Conservation (phyloP, 208 protist genomes). For the Trypanosoma melophagium region DNA sequence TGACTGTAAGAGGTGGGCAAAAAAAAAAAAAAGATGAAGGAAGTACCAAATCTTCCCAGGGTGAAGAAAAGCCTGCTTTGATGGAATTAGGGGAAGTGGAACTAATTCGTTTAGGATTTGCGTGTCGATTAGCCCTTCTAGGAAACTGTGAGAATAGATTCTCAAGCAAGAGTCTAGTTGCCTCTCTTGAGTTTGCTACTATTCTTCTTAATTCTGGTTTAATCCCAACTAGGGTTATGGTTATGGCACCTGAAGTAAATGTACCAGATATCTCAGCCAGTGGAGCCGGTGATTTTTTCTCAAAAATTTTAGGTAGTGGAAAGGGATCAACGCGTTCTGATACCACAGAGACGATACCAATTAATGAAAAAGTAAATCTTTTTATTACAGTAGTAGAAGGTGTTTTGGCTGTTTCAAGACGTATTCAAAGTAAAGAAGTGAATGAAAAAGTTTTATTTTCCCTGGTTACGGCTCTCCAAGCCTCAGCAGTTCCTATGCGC, state of each 20-base stretch:
- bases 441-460: conserved; percentile 61
- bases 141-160: conserved; percentile 36
- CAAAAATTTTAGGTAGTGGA: conserved; percentile 46
- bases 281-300: conserved; percentile 60
- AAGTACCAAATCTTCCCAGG: conserved; percentile 6
- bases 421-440: conserved; percentile 41
- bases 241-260: conserved; percentile 31
- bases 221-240: conserved; percentile 42
- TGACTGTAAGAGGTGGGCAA: not conserved
- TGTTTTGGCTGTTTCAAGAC: conserved; percentile 40
- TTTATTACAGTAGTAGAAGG: conserved; percentile 63
- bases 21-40: conserved; percentile 4
- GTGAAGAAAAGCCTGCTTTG: conserved; percentile 24
- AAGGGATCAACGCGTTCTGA: conserved; percentile 8
- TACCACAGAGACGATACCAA: conserved; percentile 5
- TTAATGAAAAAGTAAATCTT: conserved; percentile 37
- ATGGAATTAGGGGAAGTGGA: conserved; percentile 6
- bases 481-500: conserved; percentile 46
- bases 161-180: conserved; percentile 37
- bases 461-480: conserved; percentile 59
- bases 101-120: conserved; percentile 53
- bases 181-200: conserved; percentile 57
- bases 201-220: conserved; percentile 56
- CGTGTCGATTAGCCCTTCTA: conserved; percentile 40
- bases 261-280: conserved; percentile 8